Evolutionary conservation across 148 eudicot species (phyloP).

Genomic region (Silene latifolia): DNA sequence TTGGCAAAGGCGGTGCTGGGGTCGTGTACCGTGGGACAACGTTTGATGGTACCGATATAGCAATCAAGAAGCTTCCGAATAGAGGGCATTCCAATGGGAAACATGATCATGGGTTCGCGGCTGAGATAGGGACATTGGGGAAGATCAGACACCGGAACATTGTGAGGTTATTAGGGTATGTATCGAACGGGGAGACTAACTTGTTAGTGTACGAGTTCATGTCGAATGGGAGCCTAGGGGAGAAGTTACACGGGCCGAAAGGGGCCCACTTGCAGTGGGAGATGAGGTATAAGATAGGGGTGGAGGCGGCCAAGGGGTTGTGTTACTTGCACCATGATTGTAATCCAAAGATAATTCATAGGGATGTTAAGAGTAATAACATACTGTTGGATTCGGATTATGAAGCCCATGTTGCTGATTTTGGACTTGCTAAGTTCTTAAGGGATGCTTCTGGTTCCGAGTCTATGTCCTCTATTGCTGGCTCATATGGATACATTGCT

Average conservation of each 20-base stretch:
- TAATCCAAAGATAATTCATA: constrained; percentile 64
- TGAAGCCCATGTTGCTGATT: constrained; percentile 97
- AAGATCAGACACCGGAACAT: constrained; percentile 72
- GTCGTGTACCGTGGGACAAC: constrained; percentile 79
- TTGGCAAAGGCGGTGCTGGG: constrained; percentile 94
- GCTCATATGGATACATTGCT: constrained; percentile 93
- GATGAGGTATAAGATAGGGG: constrained; percentile 74
- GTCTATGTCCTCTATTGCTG: constrained; percentile 88
- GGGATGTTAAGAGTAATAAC: constrained; percentile 90
- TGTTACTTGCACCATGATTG: constrained; percentile 93
- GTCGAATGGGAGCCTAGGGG: constrained; percentile 91
- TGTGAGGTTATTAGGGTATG: constrained; percentile 69
- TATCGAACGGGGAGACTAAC: constrained; percentile 71
- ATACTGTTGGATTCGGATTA: constrained; percentile 72
- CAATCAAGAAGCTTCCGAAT: constrained; percentile 58
- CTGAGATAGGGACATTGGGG: constrained; percentile 81
- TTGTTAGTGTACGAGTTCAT: constrained; percentile 83
- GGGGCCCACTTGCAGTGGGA: constrained; percentile 84
- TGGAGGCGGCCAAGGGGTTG: constrained; percentile 85
- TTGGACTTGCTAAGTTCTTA: constrained; percentile 87
- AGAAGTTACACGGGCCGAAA: constrained; percentile 72
- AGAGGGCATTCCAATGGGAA: constrained; percentile 25
- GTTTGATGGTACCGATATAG: constrained; percentile 61
- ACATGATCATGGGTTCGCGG: constrained; percentile 65
- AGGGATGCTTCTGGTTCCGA: constrained; percentile 55